phyloP scores from a whole-genome alignment of 75 land plant genomes.

The Pinus tabuliformis region DNA sequence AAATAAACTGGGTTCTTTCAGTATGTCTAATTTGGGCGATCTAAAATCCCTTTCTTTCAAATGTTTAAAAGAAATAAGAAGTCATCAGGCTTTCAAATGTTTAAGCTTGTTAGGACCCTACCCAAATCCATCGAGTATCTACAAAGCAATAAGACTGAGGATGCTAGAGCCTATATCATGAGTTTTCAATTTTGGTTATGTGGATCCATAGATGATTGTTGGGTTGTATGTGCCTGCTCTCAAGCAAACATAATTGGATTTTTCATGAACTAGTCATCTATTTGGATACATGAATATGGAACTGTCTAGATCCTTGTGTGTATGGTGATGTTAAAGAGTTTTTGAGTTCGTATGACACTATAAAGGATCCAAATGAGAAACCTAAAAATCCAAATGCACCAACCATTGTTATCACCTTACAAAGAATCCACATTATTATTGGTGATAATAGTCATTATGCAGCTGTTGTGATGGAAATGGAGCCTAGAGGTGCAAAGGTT shows the following conservation, averaged over 20 bases:
- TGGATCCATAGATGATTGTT: conserved; percentile 95
- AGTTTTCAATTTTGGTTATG: conserved; percentile 99
- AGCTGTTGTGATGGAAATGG: conserved; percentile 98
- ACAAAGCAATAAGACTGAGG: conserved; percentile 96
- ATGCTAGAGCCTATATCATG: conserved; percentile 90
- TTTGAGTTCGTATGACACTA: conserved; percentile 95
- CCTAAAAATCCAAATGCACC: conserved; percentile 72
- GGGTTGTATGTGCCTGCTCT: too few relatives aligned
- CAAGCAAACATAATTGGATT: conserved; percentile 57
- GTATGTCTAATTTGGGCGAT: conserved; percentile 97
- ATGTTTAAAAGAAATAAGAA: too few relatives aligned
- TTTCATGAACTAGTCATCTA: conserved; percentile 86
- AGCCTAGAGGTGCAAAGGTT: conserved; percentile 94
- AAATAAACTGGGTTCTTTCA: too few relatives aligned
- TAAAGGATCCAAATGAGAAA: conserved; percentile 71
- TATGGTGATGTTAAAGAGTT: conserved; percentile 98
- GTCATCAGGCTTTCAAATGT: conserved; percentile 86
- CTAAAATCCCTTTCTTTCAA: conserved; percentile 92
- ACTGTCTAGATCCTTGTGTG: conserved; percentile 96
- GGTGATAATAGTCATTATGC: too few relatives aligned
- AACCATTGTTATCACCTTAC: conserved; percentile 74
- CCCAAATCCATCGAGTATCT: conserved; percentile 96
- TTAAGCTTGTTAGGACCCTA: conserved; percentile 92
- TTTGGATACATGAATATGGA: conserved; percentile 96
- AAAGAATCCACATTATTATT: too few relatives aligned